Percentiles rank a stretch among this genome's conserved stretches.
Evolutionary conservation across 2,329 filamentous ascomycete species (phyloP).

Genomic region (Triangularia verruculosa): DNA sequence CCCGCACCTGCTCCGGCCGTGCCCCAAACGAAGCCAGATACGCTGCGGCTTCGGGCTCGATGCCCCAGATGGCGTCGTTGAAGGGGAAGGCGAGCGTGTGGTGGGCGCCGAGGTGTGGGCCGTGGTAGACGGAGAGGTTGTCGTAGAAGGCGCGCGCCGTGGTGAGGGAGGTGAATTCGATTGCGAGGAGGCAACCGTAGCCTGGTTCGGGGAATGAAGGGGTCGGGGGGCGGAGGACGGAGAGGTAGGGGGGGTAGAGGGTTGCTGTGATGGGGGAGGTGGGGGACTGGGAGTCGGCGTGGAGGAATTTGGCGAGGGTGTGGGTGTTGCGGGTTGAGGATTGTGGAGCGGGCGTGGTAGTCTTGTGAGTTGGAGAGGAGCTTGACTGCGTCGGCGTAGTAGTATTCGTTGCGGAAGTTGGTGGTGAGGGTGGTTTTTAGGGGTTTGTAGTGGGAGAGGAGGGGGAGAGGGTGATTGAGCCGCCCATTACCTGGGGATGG

Average conservation of each 20-base stretch:
- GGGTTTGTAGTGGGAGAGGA: conserved; percentile 40
- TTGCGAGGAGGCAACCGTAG: conserved; percentile 52
- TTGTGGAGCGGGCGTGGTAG: conserved; percentile 53
- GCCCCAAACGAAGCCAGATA: conserved; percentile 39
- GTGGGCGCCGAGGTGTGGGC: conserved; percentile 54
- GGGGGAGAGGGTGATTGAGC: conserved; percentile 48
- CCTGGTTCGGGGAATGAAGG: conserved; percentile 46
- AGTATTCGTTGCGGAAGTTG: conserved; percentile 45
- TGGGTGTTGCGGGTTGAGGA: conserved; percentile 52
- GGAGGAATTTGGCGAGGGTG: conserved; percentile 45
- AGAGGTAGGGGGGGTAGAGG: conserved; percentile 41
- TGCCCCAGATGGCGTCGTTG: conserved; percentile 43
- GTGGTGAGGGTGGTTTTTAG: conserved; percentile 32
- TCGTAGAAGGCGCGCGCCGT: conserved; percentile 49
- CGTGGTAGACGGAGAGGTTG: conserved; percentile 45
- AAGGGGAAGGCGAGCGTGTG: conserved; percentile 49
- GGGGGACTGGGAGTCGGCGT: conserved; percentile 38
- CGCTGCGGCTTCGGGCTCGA: conserved; percentile 36
- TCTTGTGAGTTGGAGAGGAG: conserved; percentile 50
- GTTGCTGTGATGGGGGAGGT: conserved; percentile 44
- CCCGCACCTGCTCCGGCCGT: conserved; percentile 42
- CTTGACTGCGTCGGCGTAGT: conserved; percentile 43
- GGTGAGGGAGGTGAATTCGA: conserved; percentile 47
- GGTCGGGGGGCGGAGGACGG: conserved; percentile 38
- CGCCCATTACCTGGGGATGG: conserved; percentile 41